Base-by-base conservation (phyloP, 305 asterid species). In the Plantago coronopus region DNA sequence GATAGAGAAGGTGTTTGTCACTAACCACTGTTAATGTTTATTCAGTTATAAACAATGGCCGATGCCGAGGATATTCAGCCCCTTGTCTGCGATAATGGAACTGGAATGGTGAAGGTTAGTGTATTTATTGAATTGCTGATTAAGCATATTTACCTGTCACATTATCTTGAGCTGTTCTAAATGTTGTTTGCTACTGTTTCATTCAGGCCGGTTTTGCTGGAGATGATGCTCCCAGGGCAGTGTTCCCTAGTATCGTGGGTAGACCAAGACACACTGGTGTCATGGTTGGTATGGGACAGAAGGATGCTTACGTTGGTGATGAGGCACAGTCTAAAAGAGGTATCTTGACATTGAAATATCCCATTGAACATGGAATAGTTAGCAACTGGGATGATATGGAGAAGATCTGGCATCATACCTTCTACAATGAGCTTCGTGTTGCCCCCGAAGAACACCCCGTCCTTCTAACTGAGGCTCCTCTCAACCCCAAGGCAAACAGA, bases 401-500 rank as follows among this genome's bases (percentile, higher is more conserved):
- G 34, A 27, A 27, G 34, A 27, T 25, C 31, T 25, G n/a, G n/a
- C n/a, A n/a, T n/a, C n/a, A n/a, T n/a, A n/a, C n/a, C n/a, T n/a
- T n/a, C n/a, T n/a, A n/a, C n/a, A n/a, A n/a, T n/a, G n/a, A 79
- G 65, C 86, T 81, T 59, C 87, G 87, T 71, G 84, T 81, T 67
- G 88, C 85, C 22, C 88, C 88, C 1, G 85, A 82, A 69, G 88
- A 82, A 61, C 88, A 82, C 67, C 88, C 85, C 22, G 83, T 82
- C 54, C 88, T 82, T 69, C 79, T 82, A 34, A 82, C 88, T 17
- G 88, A 81, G 71, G 88, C 88, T 50, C 88, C 88, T 16, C 85
- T 82, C 61, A 82, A 82, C 63, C 88, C 88, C 38, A 82, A 82
- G 76, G 85, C 85, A 51, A 82, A 82, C 71, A 75, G 88, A 48